phyloP scores from a whole-genome alignment of 768 basidiomycete species.

The Xerocomellus intermedius region DNA sequence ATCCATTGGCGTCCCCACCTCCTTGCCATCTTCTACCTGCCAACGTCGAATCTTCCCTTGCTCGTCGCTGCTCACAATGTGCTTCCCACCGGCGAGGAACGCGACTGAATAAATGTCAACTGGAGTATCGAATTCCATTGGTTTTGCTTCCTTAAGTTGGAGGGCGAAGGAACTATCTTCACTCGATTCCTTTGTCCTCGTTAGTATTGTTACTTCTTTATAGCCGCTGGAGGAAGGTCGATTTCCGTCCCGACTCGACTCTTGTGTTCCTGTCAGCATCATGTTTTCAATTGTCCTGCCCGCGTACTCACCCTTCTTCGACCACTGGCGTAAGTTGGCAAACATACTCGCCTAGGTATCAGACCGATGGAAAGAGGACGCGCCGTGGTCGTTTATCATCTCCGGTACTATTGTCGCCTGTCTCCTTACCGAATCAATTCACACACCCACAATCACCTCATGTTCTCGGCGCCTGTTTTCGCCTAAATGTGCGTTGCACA shows the following conservation, averaged over 20 bases:
- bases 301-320: too few relatives aligned
- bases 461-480: too few relatives aligned
- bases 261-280: background rate
- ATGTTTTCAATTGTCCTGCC: background rate
- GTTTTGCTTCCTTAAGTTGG: background rate
- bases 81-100: background rate
- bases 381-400: too few relatives aligned
- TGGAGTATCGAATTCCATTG: background rate
- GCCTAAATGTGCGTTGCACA: too few relatives aligned
- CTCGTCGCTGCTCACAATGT: background rate
- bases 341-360: too few relatives aligned
- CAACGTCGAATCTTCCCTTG: background rate
- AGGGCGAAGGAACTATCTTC: background rate
- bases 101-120: background rate
- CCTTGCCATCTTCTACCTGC: background rate
- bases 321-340: too few relatives aligned
- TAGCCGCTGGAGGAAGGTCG: too few relatives aligned
- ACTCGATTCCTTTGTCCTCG: background rate
- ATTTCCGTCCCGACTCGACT: too few relatives aligned
- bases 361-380: too few relatives aligned
- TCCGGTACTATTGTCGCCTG: too few relatives aligned
- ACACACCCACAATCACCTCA: too few relatives aligned
- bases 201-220: background rate
- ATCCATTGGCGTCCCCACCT: constrained; percentile 1
- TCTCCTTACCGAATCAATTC: too few relatives aligned